Percentiles rank a stretch among this genome's conserved stretches.
These are phyloP conservation scores for Boletellus emodensis DNA, from an alignment of 768 basidiomycete species.

Conservation along the genomic window DNA sequence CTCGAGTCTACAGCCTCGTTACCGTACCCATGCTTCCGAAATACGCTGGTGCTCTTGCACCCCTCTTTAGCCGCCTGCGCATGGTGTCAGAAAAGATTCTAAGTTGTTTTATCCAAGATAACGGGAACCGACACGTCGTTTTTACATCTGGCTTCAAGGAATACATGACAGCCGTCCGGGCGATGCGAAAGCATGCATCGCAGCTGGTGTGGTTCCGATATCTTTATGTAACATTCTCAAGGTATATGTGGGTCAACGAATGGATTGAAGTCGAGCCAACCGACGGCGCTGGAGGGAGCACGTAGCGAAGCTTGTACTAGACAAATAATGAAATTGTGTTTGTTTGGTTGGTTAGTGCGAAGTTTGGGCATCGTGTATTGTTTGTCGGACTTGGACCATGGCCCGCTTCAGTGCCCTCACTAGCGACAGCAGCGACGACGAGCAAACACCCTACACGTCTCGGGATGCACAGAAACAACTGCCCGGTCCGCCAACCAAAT, in stretches of 20 bases:
- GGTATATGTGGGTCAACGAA: slow-evolving; percentile 93
- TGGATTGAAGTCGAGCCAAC: slow-evolving; percentile 50
- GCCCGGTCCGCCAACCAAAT: slow-evolving; percentile 18
- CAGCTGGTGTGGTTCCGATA: slow-evolving; percentile 91
- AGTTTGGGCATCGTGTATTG: slow-evolving; percentile 17
- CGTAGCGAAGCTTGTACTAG: neutral
- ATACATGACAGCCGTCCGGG: slow-evolving; percentile 55
- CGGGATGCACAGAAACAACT: slow-evolving; percentile 18
- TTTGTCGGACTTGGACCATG: slow-evolving; percentile 38
- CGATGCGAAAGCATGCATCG: slow-evolving; percentile 69
- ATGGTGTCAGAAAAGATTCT: slow-evolving; percentile 21
- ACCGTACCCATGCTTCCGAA: slow-evolving; percentile 55
- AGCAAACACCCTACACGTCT: slow-evolving; percentile 35
- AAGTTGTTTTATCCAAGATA: neutral
- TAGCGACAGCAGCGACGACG: slow-evolving; percentile 55
- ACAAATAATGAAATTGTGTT: slow-evolving; percentile 14
- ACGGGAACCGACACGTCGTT: slow-evolving; percentile 21
- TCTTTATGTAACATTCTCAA: slow-evolving; percentile 73
- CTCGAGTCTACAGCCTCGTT: slow-evolving; percentile 54
- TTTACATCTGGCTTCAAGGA: slow-evolving; percentile 56
- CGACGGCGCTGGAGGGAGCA: neutral
- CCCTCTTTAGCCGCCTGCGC: slow-evolving; percentile 47
- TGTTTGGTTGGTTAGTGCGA: slow-evolving; percentile 29
- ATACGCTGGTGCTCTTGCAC: slow-evolving; percentile 56
- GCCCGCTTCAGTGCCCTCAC: slow-evolving; percentile 65